phyloP scores from a whole-genome alignment of 2,329 filamentous ascomycete genomes.

The Monosporascus sp. region DNA sequence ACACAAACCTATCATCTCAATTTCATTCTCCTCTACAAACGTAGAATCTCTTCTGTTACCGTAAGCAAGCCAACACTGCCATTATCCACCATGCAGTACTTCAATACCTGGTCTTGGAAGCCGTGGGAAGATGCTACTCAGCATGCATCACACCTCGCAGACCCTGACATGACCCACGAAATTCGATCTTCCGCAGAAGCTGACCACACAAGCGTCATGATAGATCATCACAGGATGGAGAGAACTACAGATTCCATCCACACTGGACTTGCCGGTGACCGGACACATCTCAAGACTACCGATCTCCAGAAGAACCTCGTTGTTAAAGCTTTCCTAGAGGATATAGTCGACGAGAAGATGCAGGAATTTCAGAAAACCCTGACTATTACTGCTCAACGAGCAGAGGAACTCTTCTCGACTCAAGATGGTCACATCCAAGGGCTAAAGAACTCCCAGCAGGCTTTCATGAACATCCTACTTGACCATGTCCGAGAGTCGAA shows the following conservation, averaged over 20 bases:
- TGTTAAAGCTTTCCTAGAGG: background rate
- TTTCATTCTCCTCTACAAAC: background rate
- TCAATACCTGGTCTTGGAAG: background rate
- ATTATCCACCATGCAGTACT: background rate
- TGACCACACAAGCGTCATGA: background rate
- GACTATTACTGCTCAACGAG: background rate
- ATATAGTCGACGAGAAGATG: background rate
- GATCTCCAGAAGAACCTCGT: background rate
- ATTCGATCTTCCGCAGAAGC: background rate
- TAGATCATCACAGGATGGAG: background rate
- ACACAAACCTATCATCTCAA: too few relatives aligned
- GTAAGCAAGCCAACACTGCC: background rate
- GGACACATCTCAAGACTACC: background rate
- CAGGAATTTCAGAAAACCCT: background rate
- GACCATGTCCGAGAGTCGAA: too few relatives aligned
- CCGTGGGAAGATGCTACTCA: background rate
- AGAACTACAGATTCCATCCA: background rate
- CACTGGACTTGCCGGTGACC: background rate
- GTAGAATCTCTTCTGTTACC: background rate
- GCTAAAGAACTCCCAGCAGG: background rate
- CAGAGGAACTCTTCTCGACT: background rate
- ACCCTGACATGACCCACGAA: too few relatives aligned
- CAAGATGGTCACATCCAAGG: background rate
- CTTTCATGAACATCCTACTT: too few relatives aligned
- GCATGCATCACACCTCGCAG: background rate